Base-by-base conservation (phyloP, 2,329 filamentous ascomycete genomes). In the Penicillium sp. region DNA sequence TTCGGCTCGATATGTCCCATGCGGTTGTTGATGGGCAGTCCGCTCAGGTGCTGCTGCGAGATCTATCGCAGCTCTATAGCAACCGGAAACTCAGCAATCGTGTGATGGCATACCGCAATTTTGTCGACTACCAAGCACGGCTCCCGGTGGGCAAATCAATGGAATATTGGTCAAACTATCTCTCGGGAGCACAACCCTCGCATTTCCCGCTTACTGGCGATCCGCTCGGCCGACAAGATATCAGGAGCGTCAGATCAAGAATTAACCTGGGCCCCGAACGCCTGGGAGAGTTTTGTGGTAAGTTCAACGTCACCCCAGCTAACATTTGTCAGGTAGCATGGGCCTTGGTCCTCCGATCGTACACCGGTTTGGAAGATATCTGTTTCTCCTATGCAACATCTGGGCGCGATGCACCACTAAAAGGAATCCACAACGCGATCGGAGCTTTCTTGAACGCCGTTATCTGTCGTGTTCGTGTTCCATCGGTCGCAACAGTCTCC, bases 351-450 rank as follows among this genome's bases (percentile, higher is more conserved):
- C 63, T 79, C 1, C 69, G 73, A 6, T 70, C 68, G 1, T 78
- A 77, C 52, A 74, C 75, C 8, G 73, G 69, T 1, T 73, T 70
- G 17, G 71, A 78, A 35, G 75, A 79, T 56, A 72, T 79, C 8
- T 61, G 76, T 7, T 81, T 79, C 69, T 78, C 76, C 15, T 77
- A 76, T 58, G 78, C 75, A 3, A 71, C 78, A n/a, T 76, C 74
- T 56, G 79, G 79, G 1, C 72, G 78, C 4, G 73, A 79, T 35
- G 70, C 73, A 15, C 69, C 73, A 17, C 69, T 80, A 11, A 73
- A 56, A 21, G 56, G 60, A 13, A 62, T 81, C 13, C 70, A 76
- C 46, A 69, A 74, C 52, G 77, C 80, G 9, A 67, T 79, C 30
- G 79, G 77, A 7, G 73, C 79, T 1, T 61, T 64, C 21, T 56